phyloP scores from a whole-genome alignment of 2,329 filamentous ascomycete genomes.

The Stemphylium beticola region DNA sequence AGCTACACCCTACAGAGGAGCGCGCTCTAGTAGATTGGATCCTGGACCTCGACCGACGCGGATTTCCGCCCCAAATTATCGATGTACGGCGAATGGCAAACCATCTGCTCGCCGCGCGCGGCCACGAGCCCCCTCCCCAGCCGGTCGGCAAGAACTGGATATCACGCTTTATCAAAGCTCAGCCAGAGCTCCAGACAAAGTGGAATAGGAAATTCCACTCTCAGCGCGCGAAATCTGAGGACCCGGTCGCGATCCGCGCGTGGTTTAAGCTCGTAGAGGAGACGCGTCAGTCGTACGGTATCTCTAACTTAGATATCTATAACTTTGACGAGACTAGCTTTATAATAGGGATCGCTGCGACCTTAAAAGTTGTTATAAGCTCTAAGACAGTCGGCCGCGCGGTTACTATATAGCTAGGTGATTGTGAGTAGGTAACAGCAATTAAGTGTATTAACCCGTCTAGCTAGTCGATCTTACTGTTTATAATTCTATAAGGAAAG shows the following conservation, averaged over 20 bases:
- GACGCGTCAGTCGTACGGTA: constrained; percentile 21
- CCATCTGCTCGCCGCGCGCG: too few species aligned
- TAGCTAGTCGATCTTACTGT: background rate
- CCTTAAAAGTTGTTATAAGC: constrained; percentile 12
- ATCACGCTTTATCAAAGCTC: background rate
- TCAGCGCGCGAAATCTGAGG: background rate
- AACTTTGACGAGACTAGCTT: too few species aligned
- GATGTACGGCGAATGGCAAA: too few species aligned
- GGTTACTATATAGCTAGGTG: background rate
- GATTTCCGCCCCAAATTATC: too few species aligned
- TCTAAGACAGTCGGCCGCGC: constrained; percentile 11
- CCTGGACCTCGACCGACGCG: too few species aligned
- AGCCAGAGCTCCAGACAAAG: background rate
- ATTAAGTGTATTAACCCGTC: background rate
- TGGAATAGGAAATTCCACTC: background rate
- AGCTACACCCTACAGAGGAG: too few species aligned
- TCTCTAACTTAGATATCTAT: too few species aligned
- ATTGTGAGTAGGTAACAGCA: background rate
- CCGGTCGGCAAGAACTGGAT: background rate
- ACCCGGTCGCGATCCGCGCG: background rate
- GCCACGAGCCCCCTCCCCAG: too few species aligned
- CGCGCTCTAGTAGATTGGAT: too few species aligned
- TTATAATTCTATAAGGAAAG: background rate
- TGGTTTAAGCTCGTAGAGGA: constrained; percentile 23
- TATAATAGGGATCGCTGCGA: too few species aligned